Conservation (phyloP, 352 stramenopile species). For the Pythium myriotylum region DNA sequence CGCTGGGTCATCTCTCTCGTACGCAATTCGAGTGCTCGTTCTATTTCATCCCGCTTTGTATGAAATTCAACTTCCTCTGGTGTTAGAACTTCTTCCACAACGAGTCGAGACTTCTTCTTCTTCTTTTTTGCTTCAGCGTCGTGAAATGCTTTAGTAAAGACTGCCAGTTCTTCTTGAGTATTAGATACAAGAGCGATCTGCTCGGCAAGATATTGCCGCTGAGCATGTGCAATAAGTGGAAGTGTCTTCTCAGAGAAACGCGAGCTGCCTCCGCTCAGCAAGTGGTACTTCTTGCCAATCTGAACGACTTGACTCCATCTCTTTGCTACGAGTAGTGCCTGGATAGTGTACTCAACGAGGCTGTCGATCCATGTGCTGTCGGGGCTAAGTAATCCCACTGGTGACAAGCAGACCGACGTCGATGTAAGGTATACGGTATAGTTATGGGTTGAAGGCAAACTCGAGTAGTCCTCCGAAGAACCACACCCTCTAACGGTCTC, state of each 20-base stretch:
- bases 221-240: constrained; percentile 58
- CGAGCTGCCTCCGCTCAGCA: constrained; percentile 36
- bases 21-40: constrained; percentile 39
- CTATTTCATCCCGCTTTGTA: constrained; percentile 39
- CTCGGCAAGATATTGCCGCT: constrained; percentile 54
- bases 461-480: neutral
- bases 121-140: constrained; percentile 77
- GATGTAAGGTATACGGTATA: constrained; percentile 30
- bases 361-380: constrained; percentile 55
- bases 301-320: constrained; percentile 61
- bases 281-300: constrained; percentile 56
- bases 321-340: constrained; percentile 35
- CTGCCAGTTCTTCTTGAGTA: constrained; percentile 32
- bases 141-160: constrained; percentile 50
- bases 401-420: constrained; percentile 40
- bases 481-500: neutral
- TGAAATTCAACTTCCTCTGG: constrained; percentile 68
- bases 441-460: constrained; percentile 1
- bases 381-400: constrained; percentile 35
- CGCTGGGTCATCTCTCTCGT: constrained; percentile 15
- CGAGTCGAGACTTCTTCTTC: constrained; percentile 81
- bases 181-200: constrained; percentile 37
- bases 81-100: constrained; percentile 68
- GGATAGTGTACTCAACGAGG: constrained; percentile 44
- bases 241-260: constrained; percentile 67